Base-by-base conservation (phyloP, 1,284 basidiomycete genomes). In the Cutaneotrichosporon dermatis region DNA sequence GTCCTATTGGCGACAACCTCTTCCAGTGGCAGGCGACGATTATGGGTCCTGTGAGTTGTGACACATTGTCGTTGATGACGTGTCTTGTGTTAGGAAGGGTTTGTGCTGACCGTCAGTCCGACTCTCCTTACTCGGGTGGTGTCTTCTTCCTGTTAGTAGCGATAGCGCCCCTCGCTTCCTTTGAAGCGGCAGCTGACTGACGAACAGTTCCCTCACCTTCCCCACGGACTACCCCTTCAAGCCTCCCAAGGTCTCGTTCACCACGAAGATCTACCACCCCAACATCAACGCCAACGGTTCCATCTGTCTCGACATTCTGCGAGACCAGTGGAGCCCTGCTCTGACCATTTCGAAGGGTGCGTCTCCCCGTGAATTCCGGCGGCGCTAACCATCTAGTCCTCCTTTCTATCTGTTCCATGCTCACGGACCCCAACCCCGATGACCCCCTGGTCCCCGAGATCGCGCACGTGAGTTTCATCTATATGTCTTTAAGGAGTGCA, bases 181-280 rank as follows among this genome's bases (percentile, higher is more conserved):
- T 51, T 12, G 35, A 25, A 25, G 25, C 25, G 6, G 4, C 57
- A 53, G 58, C 43, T 62, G 55, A 66, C 56, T 45, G 15, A 52
- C 46, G 36, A 9, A 25, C 50, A 76, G 76, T 45, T 76, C 75
- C 48, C 67, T 82, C 55, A 79, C 77, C 61, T 80, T 81, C 78
- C 75, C 77, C 48, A 77, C 76, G 69, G 93, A 97, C 80, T 97
- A 97, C 83, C 93, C 93, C 45, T 96, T 97, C 87, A 95, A 95
- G 83, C 95, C 96, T 44, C 96, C 96, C 79, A 98, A 98, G 85
- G 92, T 99, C 79, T 90, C 89, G 81, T 99, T 99, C 82, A 93
- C 91, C 71, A 99, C 95, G 76, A 97, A 85, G 76, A 83, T 83
- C 76, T 81, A 81, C 72, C 82, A 83, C 76, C 82, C 82, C 43